phyloP scores from a whole-genome alignment of 108 stramenopile genomes.

The Pseudonitzschia pungens region DNA sequence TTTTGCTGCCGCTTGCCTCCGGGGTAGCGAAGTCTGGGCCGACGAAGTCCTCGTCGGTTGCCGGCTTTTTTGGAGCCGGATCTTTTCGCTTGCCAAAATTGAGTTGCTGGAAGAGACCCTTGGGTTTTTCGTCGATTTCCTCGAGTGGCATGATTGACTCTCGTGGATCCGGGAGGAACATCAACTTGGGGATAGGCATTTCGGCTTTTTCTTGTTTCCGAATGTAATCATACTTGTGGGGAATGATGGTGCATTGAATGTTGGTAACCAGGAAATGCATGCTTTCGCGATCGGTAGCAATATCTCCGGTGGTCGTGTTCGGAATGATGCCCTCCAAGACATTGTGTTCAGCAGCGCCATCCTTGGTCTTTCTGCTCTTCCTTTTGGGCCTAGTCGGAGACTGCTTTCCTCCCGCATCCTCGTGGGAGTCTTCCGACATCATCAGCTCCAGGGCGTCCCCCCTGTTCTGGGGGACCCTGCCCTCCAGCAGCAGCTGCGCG shows the following conservation, averaged over 20 bases:
- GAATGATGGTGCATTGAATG: slow-evolving; percentile 21
- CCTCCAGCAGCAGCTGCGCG: not conserved
- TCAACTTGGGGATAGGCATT: slow-evolving; percentile 36
- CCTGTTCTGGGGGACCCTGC: not conserved
- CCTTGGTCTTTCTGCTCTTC: not conserved
- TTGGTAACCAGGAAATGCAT: slow-evolving; percentile 44
- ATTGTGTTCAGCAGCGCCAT: not conserved
- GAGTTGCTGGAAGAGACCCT: slow-evolving; percentile 7
- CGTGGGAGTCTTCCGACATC: not conserved
- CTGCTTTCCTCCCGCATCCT: not conserved
- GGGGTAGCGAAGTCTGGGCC: not conserved
- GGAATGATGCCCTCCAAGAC: not conserved
- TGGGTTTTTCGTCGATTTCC: not conserved
- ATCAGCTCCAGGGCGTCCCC: not conserved
- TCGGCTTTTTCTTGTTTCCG: slow-evolving; percentile 26
- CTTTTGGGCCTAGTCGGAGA: no score
- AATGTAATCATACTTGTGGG: slow-evolving; percentile 24
- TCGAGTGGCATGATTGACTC: slow-evolving; percentile 22
- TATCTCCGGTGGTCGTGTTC: not conserved
- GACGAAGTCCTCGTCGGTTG: not conserved
- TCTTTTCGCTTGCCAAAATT: slow-evolving; percentile 18
- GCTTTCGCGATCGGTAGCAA: slow-evolving; percentile 25
- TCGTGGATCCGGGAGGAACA: slow-evolving; percentile 38
- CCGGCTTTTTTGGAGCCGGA: not conserved
- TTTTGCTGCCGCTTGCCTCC: not conserved